Evolutionary conservation across 208 protist species (phyloP), one percentile per base, ranked within the genome.

Genomic region (Strigomonas galati): DNA sequence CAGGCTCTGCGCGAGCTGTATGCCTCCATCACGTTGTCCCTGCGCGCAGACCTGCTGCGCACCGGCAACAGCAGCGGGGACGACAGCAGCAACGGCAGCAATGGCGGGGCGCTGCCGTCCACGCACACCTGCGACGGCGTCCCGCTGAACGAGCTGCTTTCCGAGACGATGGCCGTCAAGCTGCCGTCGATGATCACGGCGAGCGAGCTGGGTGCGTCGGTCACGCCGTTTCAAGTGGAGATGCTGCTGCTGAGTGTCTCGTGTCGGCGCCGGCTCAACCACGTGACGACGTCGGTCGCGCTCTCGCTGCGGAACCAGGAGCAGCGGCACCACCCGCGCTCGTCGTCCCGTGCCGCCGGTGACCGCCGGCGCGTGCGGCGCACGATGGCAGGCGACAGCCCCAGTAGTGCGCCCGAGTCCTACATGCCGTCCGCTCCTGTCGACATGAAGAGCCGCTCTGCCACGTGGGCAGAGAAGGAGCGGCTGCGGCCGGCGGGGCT

Each of bases 211-310:
- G 79, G 76, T 0, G 32, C 57, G 1, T 57, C 67, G 10, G 60
- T 81, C 21, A 78, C 74, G 2, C 46, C 62, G 12, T 77, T 87
- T 40, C 78, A 91, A 52, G 78, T 82, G 24, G 81, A 95, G 21
- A 62, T 92, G 48, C 57, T 95, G 28, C 63, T 95, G 28, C 71
- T 95, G 15, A 75, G 71, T 53, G 53, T 95, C 10, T 59, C 76
- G 24, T 95, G 84, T 59, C 65, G 79, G 14, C 85, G 89, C 5
- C 84, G 84, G 14, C 46, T 84, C 24, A 46, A 74, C 15, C 67
- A 76, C 40, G 63, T 85, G 30, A 26, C 62, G 2, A 49, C 26
- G 10, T 31, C 35, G 23, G 54, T 30, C 63, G 58, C 48, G 21
- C 21, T 53, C n/a, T 23, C 5, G 21, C 21, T 23, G 21, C 21